Evolutionary conservation across 2,329 filamentous ascomycete genomes (phyloP), one percentile per base, ranked within the genome.

Genomic region (Lasiodiplodia hormozganensis): DNA sequence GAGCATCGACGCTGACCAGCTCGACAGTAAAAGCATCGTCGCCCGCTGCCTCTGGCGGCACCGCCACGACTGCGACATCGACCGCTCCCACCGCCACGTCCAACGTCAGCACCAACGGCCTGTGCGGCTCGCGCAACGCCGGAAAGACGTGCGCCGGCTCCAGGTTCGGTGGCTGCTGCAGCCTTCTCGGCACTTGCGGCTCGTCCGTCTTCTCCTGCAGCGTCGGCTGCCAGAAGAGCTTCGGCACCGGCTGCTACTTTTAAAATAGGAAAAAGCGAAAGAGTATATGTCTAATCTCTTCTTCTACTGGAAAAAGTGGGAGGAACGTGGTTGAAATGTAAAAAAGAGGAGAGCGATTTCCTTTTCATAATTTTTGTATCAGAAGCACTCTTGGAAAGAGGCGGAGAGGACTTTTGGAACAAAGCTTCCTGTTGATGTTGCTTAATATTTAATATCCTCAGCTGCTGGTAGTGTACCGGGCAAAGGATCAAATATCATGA

Each of bases 171-270:
- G 62, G n/a, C n/a, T 77, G 76, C 71, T 78, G 75, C 70, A 70
- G 73, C 68, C 69, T 69, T 65, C 67, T 69, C 23, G 75, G 74
- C 14, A 67, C 60, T 21, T 78, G 76, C 70, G 71, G 71, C 16
- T 71, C 51, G 66, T 72, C 72, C 52, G 53, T 73, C 0, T 70
- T 73, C 67, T 73, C 79, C 70, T 79, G 77, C 68, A 73, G 73
- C 23, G 68, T 73, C 2, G 75, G 75, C n/a, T 81, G 78, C 71
- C 76, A 80, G 69, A 66, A 73, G 28, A 16, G 58, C 21, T 78
- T 76, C 66, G 76, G 78, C 4, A 76, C 71, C 47, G 76, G 75
- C 66, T 73, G 70, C 72, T 75, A 51, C 5, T 49, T 58, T 4
- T 69, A 18, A 52, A 28, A 52, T 23, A 34, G 34, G 1, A 31